Conservation (phyloP, 208 protist genomes). For the Trichomonas vaginalis region DNA sequence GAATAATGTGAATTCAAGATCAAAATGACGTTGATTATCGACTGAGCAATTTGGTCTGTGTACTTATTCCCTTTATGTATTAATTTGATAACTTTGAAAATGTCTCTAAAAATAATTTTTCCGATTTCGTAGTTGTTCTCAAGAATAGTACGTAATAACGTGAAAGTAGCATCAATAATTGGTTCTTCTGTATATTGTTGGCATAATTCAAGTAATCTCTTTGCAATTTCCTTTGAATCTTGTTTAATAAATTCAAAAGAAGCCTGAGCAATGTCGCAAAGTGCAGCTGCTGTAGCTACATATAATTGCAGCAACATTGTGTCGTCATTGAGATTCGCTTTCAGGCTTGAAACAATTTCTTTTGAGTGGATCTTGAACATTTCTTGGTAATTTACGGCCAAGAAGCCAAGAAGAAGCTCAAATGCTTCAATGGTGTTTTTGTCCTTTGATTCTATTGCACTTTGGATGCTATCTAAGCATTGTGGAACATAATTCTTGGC, state of each 20-base stretch:
- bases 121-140: background rate
- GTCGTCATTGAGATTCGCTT: background rate
- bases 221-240: background rate
- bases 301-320: background rate
- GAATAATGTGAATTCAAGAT: background rate
- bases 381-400: background rate
- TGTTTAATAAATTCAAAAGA: background rate
- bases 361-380: background rate
- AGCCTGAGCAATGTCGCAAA: background rate
- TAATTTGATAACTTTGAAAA: background rate
- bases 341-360: background rate
- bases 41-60: background rate
- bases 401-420: background rate
- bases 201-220: background rate
- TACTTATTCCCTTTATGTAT: background rate
- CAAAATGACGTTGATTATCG: background rate
- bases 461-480: background rate
- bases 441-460: background rate
- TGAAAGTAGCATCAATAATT: background rate
- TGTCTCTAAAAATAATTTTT: background rate
- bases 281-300: background rate
- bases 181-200: background rate
- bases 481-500: background rate
- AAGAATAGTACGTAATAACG: background rate
- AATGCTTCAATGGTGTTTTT: background rate